Base-by-base conservation (phyloP, 345 rosid species). In the Populus pruinosa region DNA sequence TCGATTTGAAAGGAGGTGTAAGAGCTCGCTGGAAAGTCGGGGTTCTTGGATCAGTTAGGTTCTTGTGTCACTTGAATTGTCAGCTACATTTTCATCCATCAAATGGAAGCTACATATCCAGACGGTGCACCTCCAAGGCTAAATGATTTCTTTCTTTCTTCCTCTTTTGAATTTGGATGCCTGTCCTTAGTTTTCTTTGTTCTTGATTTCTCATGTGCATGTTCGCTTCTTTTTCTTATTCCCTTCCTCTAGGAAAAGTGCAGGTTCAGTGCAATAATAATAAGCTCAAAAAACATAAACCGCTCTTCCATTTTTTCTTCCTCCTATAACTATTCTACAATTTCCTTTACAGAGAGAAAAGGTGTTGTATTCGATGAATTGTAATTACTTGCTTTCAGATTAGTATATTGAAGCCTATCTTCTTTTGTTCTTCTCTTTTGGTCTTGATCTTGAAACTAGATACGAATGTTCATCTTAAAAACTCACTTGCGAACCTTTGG, bases 11-110 rank as follows among this genome's bases (percentile, higher is more conserved):
- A 82, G 98, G 99, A 29, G 83, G 80, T 11, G 80, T 90, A 3
- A 84, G 76, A 76, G 81, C 93, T n/a, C 81, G 88, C 63, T 96
- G 99, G 97, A 82, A 89, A 67, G 84, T 94, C 0, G 94, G 94
- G 31, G 84, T 64, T 29, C 78, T 96, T 59, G 98, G 98, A 0
- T 90, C 97, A 2, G 79, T 89, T 44, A 78, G 74, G 79, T 91
- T 88, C 77, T 76, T 47, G 69, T 87, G 89, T 77, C 83, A 49
- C 74, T 85, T 96, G 85, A 66, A 83, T 38, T 96, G 99, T 70
- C 44, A 44, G 56, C 96, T 96, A 73, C 82, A 20, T 21, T 94
- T 96, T 74, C 92, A 74, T 82, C 80, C 87, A 1, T 78, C 73
- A 8, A 85, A 89, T 77, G 87, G 87, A 35, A 80, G 69, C 29